Evolutionary conservation across 352 stramenopile genomes (phyloP), one percentile per base, ranked within the genome.

Genomic region (Plasmopara muralis): DNA sequence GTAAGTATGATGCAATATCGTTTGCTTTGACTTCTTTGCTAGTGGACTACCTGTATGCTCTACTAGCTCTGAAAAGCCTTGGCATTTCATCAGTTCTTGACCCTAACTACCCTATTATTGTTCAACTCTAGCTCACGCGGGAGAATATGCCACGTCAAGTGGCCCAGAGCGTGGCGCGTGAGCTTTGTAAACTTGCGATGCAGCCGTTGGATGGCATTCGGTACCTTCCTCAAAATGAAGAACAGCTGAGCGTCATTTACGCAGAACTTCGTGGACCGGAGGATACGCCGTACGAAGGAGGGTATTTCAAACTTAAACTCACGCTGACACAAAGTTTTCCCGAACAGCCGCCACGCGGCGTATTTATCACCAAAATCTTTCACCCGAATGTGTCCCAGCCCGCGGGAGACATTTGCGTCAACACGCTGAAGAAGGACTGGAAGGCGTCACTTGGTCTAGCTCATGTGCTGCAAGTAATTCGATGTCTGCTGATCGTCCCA

Each of bases 351-450:
- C 88, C 88, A 8, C 86, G 86, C 48, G 85, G 95, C 29, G 93
- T 98, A 53, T 99, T 99, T 60, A 68, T 98, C 16, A 99, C 97
- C 33, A 99, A 98, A 80, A 99, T 99, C 48, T 99, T 98, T 73
- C 97, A 99, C 68, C 97, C 97, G 0, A 99, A 99, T 72, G 96
- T 99, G 16, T 94, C 95, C 16, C 77, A 87, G 29, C 89, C 77
- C 10, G 97, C 89, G 20, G 97, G 96, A 35, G 96, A 98, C 35
- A 99, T 99, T 73, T 99, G 97, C 62, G 97, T 99, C 18, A 99
- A 99, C 66, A 99, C 96, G 30, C 83, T 99, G 33, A 99, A 99
- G 75, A 96, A 94, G 53, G 97, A 99, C 70, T 99, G 97, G 97
- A 93, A 85, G 13, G 65, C 94, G 12, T 78, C 84, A 33, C 84